These are phyloP conservation scores for Pleurotus cornucopiae DNA, from an alignment of 768 basidiomycete genomes.

Conservation along the genomic window DNA sequence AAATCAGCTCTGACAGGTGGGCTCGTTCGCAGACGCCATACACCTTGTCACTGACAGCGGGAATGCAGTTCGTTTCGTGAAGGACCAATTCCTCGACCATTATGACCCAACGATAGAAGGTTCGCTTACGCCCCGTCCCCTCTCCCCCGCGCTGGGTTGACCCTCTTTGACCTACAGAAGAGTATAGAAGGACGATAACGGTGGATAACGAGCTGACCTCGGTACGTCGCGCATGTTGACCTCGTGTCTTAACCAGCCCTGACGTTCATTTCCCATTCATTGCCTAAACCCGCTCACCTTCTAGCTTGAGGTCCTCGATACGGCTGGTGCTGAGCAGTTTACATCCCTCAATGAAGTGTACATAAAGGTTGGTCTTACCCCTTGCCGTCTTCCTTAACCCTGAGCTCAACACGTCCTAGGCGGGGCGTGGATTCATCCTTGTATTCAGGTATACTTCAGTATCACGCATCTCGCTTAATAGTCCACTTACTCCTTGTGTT, in stretches of 20 bases:
- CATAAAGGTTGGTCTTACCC: slow-evolving; percentile 54
- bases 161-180: slow-evolving; percentile 42
- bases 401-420: slow-evolving; percentile 28
- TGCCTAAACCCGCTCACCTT: slow-evolving; percentile 2
- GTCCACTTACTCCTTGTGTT: slow-evolving; percentile 7
- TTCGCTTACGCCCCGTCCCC: slow-evolving; percentile 18
- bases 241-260: slow-evolving; percentile 3
- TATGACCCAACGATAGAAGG: slow-evolving; percentile 89
- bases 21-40: not conserved
- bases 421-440: slow-evolving; percentile 73
- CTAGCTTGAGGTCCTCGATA: slow-evolving; percentile 79
- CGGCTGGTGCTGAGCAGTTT: slow-evolving; percentile 85
- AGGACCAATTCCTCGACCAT: slow-evolving; percentile 66
- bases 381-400: not conserved
- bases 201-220: slow-evolving; percentile 62
- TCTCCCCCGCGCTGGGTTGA: slow-evolving; percentile 9
- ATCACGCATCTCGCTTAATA: not conserved
- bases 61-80: slow-evolving; percentile 60
- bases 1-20: slow-evolving; percentile 77
- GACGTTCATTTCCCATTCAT: slow-evolving; percentile 1
- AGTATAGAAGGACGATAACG: slow-evolving; percentile 61
- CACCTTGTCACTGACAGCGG: slow-evolving; percentile 3
- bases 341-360: slow-evolving; percentile 76
- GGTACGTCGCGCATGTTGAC: slow-evolving; percentile 36
- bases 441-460: slow-evolving; percentile 61